These are phyloP conservation scores for Lupinus albus DNA, from an alignment of 306 rosid species.

Conservation along the genomic window DNA sequence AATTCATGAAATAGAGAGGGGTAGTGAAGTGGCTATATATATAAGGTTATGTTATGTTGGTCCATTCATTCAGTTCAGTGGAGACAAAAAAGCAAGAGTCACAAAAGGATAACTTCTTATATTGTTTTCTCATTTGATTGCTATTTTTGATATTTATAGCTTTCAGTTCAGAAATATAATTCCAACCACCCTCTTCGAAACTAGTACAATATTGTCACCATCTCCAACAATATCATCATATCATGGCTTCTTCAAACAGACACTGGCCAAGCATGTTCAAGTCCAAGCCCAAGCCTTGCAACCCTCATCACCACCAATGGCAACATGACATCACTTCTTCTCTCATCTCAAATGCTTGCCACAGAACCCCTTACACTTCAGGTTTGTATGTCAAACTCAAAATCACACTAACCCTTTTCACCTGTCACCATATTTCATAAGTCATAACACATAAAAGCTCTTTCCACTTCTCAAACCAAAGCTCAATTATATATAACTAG, in stretches of 20 bases:
- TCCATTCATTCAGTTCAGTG: slow-evolving; percentile 40
- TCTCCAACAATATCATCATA: background rate
- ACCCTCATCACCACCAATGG: slow-evolving; percentile 86
- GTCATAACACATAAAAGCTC: too few relatives aligned
- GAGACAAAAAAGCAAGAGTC: slow-evolving; percentile 52
- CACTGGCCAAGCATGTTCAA: slow-evolving; percentile 99
- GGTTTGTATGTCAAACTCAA: slow-evolving; percentile 38
- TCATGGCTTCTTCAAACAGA: slow-evolving; percentile 96
- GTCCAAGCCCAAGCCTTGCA: slow-evolving; percentile 95
- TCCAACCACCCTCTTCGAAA: background rate
- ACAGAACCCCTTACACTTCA: slow-evolving; percentile 67
- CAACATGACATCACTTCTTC: slow-evolving; percentile 79
- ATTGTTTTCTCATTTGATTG: slow-evolving; percentile 42
- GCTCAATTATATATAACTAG: too few relatives aligned
- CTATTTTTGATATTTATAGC: slow-evolving; percentile 38
- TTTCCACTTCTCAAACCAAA: too few relatives aligned
- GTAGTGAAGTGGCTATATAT: slow-evolving; percentile 76
- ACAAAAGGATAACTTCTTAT: slow-evolving; percentile 44
- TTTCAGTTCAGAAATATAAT: slow-evolving; percentile 40
- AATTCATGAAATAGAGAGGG: slow-evolving; percentile 22
- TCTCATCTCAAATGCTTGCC: slow-evolving; percentile 63
- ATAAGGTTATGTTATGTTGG: slow-evolving; percentile 47
- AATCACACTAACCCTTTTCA: too few relatives aligned
- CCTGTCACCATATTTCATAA: too few relatives aligned
- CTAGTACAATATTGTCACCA: background rate